A percentile compares a stretch with the other conserved stretches of the same genome.
Evolutionary conservation across 2,329 filamentous ascomycete genomes (phyloP).

Genomic region (Ophiostoma tasmaniense): DNA sequence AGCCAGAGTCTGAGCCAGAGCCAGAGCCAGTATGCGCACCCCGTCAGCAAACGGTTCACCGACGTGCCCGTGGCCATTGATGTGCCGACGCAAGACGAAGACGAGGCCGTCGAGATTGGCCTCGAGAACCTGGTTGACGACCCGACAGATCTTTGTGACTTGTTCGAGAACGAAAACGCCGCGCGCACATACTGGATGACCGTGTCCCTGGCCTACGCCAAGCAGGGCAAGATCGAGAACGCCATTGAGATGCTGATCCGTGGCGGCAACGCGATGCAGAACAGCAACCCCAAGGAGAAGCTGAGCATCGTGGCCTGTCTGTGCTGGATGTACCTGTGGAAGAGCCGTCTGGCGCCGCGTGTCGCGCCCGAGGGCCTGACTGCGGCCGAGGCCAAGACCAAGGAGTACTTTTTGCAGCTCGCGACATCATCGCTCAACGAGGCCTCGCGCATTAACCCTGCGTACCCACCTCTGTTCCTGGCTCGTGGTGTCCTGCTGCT

Average conservation of each 20-base stretch:
- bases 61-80: conserved; percentile 59
- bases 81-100: conserved; percentile 58
- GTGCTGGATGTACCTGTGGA: conserved; percentile 86
- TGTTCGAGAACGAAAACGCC: conserved; percentile 89
- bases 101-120: conserved; percentile 82
- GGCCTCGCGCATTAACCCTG: conserved; percentile 85
- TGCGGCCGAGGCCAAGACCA: conserved; percentile 70
- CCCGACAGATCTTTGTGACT: conserved; percentile 85
- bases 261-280: conserved; percentile 62
- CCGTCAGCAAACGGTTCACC: conserved; percentile 50
- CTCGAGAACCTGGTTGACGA: conserved; percentile 87
- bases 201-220: conserved; percentile 93
- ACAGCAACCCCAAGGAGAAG: conserved; percentile 68
- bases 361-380: conserved; percentile 48
- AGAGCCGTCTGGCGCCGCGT: conserved; percentile 69
- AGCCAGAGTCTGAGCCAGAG: conserved; percentile 16
- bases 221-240: conserved; percentile 87
- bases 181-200: conserved; percentile 95
- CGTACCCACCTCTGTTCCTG: conserved; percentile 83
- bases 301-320: conserved; percentile 75
- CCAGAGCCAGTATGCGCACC: conserved; percentile 23
- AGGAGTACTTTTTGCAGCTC: conserved; percentile 83
- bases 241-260: conserved; percentile 65
- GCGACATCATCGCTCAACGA: conserved; percentile 93
- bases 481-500: conserved; percentile 85